Evolutionary conservation across 768 basidiomycete species (phyloP), one percentile per base, ranked within the genome.

Genomic region (Lenzites betulinus): DNA sequence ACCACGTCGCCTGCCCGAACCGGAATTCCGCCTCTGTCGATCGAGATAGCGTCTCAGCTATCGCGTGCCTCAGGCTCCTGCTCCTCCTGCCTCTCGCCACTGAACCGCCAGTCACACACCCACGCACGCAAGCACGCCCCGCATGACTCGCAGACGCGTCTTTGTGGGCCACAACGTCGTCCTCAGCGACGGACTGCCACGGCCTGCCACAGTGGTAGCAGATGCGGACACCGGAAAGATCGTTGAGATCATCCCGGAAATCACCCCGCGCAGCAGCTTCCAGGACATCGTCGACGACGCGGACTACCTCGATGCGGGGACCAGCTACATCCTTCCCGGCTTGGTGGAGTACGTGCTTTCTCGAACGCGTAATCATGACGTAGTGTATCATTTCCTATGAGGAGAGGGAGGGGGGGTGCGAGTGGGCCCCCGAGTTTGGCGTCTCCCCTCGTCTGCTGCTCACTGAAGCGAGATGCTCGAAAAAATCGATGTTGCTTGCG

Each of bases 291-390:
- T 73, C 25, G 25, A 43, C 8, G 72, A 73, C 20, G 64, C 56
- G 36, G 66, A 76, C 28, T 74, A 66, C 59, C 58, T 78, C 13
- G 77, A 79, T 58, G 72, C 73, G 7, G 78, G 75, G 3, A 70
- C 77, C 50, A 69, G 75, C 38, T 64, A 71, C 42, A 70, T 85
- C n/a, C 69, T 85, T 0, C 83, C 83, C 1, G 83, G 83, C 7
- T 73, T 84, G 12, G 79, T 85, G 42, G 83, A 85, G 83, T 83
- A 64, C 64, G 82, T 75, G 35, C 11, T 33, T 33, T 11, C 30
- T 11, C 30, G 30, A 33, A 11, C 30, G 30, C 6, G 30, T 33
- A 11, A 30, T 39, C n/a, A n/a, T n/a, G n/a, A n/a, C n/a, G n/a
- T n/a, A n/a, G n/a, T n/a, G n/a, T n/a, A n/a, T n/a, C n/a, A n/a